These are phyloP conservation scores for Vaucheria bursata DNA, from an alignment of 352 stramenopile genomes.

Conservation along the genomic window DNA sequence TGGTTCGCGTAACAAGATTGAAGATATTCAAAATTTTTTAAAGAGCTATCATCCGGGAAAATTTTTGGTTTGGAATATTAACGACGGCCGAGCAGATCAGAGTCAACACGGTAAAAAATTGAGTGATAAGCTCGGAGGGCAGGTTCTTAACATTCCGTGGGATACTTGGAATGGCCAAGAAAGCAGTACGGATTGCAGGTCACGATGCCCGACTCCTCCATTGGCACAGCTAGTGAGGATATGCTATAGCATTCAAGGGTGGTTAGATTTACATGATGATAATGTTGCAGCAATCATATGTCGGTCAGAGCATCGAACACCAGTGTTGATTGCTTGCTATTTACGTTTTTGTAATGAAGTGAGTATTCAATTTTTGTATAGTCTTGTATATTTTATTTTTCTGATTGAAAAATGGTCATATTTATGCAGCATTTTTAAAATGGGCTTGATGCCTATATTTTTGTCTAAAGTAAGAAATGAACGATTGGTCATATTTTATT, in stretches of 20 bases:
- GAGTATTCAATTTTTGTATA: too few relatives aligned
- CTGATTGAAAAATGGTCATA: too few relatives aligned
- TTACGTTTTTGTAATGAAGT: conserved; percentile 15
- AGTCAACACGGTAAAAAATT: conserved; percentile 8
- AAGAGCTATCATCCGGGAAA: conserved; percentile 25
- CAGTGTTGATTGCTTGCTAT: conserved; percentile 38
- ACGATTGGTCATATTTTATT: too few relatives aligned
- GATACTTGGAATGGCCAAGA: conserved; percentile 12
- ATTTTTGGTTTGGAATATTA: conserved; percentile 39
- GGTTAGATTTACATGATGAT: conserved; percentile 31
- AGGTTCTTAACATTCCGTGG: conserved; percentile 36
- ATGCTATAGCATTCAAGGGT: conserved; percentile 44
- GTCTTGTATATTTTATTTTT: too few relatives aligned
- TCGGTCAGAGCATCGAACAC: conserved; percentile 24
- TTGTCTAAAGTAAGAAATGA: too few relatives aligned
- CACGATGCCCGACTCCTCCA: conserved; percentile 22
- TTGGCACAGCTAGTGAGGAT: conserved; percentile 22
- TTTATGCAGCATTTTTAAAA: too few relatives aligned
- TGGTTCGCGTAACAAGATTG: conserved; percentile 23
- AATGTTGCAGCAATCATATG: conserved; percentile 35
- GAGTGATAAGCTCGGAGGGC: conserved; percentile 23
- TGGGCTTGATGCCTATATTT: too few relatives aligned
- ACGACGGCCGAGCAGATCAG: not conserved
- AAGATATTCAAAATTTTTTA: conserved; percentile 24
- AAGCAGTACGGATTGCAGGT: not conserved